phyloP scores from a whole-genome alignment of 148 eudicot genomes.

The Gaultheria prostrata region DNA sequence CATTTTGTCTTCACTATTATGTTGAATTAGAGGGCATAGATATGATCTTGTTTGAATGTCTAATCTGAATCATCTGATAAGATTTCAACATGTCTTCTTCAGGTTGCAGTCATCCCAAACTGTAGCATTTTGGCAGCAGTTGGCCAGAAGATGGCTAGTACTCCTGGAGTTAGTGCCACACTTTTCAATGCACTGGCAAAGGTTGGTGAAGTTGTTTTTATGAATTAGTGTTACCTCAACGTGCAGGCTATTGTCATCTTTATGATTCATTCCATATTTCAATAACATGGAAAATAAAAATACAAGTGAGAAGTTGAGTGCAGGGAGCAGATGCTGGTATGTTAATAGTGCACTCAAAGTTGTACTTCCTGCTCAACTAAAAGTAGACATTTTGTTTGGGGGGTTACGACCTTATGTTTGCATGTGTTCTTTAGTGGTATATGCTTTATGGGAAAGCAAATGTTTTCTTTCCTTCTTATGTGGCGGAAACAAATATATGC shows the following conservation, averaged over 20 bases:
- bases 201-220: conserved; percentile 41
- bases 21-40: background rate
- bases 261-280: background rate
- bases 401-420: background rate
- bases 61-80: conserved; percentile 5
- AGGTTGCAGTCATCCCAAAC: conserved; percentile 82
- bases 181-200: conserved; percentile 89
- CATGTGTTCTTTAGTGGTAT: conserved; percentile 1
- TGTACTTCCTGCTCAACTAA: background rate
- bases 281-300: background rate
- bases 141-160: conserved; percentile 98
- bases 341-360: background rate
- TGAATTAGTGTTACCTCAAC: background rate
- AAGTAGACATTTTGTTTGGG: background rate
- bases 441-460: conserved; percentile 4
- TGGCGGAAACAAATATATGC: background rate
- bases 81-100: background rate
- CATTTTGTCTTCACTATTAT: background rate
- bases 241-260: background rate
- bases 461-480: background rate
- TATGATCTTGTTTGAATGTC: background rate
- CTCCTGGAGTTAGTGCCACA: conserved; percentile 98
- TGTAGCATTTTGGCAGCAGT: conserved; percentile 98
- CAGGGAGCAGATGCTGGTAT: background rate
- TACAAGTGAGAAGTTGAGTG: background rate